A percentile compares a stretch with the other conserved stretches of the same genome.
phyloP scores from a whole-genome alignment of 1,284 basidiomycete genomes.

The Marasmius tenuissimus region DNA sequence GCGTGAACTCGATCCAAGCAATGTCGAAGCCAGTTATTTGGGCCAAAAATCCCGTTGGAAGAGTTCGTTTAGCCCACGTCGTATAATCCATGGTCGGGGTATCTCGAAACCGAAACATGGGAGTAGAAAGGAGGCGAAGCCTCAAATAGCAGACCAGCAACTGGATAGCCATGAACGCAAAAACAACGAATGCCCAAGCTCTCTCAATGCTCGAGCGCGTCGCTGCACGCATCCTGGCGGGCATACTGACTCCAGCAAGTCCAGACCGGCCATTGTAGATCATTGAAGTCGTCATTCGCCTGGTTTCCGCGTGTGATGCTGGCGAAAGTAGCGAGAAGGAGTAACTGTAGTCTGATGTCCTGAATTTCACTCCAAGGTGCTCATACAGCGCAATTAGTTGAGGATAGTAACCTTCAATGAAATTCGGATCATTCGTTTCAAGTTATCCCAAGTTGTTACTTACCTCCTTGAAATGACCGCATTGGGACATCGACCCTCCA shows the following conservation, averaged over 20 bases:
- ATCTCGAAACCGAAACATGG: slow-evolving; percentile 38
- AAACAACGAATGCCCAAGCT: slow-evolving; percentile 29
- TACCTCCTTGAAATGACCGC: slow-evolving; percentile 77
- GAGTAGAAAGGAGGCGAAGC: slow-evolving; percentile 49
- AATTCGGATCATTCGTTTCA: not conserved
- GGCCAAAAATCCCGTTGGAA: slow-evolving; percentile 39
- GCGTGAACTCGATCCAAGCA: slow-evolving; percentile 54
- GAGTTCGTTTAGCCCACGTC: slow-evolving; percentile 45
- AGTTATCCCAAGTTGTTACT: slow-evolving; percentile 15
- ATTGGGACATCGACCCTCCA: slow-evolving; percentile 74
- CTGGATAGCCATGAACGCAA: slow-evolving; percentile 35
- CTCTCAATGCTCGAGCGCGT: slow-evolving; percentile 13
- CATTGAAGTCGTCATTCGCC: slow-evolving; percentile 45
- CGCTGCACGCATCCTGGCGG: slow-evolving; percentile 29
- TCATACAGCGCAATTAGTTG: slow-evolving; percentile 66
- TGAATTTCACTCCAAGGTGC: slow-evolving; percentile 52
- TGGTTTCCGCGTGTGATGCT: slow-evolving; percentile 15
- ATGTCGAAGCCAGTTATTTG: slow-evolving; percentile 41
- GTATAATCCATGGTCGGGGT: slow-evolving; percentile 39
- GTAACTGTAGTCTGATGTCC: slow-evolving; percentile 60
- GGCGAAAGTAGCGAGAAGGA: slow-evolving; percentile 58
- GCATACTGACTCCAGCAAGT: slow-evolving; percentile 50
- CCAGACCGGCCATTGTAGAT: slow-evolving; percentile 71
- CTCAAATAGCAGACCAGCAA: slow-evolving; percentile 54
- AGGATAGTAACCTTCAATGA: slow-evolving; percentile 63